Evolutionary conservation across 768 basidiomycete species (phyloP).

Genomic region (Zangia roseola): DNA sequence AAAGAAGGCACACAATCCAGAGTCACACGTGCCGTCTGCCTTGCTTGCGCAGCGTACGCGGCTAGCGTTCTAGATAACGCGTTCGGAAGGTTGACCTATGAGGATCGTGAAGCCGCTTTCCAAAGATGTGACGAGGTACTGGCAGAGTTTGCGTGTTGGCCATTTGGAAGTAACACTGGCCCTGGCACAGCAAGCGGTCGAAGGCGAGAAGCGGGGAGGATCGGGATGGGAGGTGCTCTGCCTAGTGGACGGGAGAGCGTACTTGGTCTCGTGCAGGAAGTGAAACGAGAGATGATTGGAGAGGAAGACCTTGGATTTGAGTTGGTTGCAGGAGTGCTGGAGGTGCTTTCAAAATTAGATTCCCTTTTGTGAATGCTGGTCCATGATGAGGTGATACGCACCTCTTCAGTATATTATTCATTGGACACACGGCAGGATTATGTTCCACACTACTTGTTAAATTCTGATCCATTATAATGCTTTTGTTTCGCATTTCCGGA

Average conservation of each 20-base stretch:
- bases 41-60: slow-evolving; percentile 91
- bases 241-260: slow-evolving; percentile 63
- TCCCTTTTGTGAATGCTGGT: slow-evolving; percentile 40
- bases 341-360: slow-evolving; percentile 91
- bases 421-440: neutral
- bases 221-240: slow-evolving; percentile 55
- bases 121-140: slow-evolving; percentile 92
- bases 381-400: neutral
- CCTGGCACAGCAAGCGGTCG: slow-evolving; percentile 36
- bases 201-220: slow-evolving; percentile 43
- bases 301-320: slow-evolving; percentile 89
- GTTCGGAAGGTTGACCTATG: slow-evolving; percentile 83
- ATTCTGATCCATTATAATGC: slow-evolving; percentile 10
- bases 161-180: slow-evolving; percentile 56
- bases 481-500: neutral
- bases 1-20: slow-evolving; percentile 81
- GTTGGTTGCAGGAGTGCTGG: slow-evolving; percentile 87
- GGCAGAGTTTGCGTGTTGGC: slow-evolving; percentile 89
- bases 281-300: slow-evolving; percentile 64
- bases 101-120: slow-evolving; percentile 92
- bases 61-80: slow-evolving; percentile 96
- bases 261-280: slow-evolving; percentile 72
- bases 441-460: slow-evolving; percentile 9
- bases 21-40: slow-evolving; percentile 73
- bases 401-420: neutral